phyloP scores from a whole-genome alignment of 176 grass and related monocot genomes.

The Hsuehochloa calcarea region DNA sequence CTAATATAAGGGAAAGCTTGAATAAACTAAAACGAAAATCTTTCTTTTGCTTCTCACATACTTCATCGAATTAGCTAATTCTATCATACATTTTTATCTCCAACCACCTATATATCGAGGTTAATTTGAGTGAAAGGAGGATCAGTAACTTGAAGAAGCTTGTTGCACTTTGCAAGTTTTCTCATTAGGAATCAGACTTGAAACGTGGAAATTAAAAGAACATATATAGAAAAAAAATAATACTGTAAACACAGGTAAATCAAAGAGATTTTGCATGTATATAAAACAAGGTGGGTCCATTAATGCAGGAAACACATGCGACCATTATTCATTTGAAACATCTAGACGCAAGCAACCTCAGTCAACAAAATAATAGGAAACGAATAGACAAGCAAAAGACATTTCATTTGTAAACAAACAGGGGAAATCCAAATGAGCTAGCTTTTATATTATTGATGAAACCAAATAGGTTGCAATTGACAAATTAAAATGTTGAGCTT shows the following conservation, averaged over 20 bases:
- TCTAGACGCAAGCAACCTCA: neutral
- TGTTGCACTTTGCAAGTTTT: neutral
- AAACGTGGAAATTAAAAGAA: neutral
- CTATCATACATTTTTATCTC: neutral
- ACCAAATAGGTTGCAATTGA: neutral
- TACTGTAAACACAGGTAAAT: neutral
- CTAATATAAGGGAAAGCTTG: neutral
- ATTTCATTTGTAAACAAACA: neutral
- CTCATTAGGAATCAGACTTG: neutral
- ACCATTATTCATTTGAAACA: conserved; percentile 7
- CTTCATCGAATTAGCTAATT: neutral
- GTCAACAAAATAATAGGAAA: neutral
- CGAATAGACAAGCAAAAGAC: neutral
- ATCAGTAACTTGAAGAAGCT: conserved; percentile 7
- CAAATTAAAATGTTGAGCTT: neutral
- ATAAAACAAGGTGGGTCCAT: neutral
- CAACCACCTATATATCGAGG: neutral
- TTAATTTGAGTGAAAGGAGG: neutral
- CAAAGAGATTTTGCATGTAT: neutral
- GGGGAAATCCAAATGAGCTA: neutral
- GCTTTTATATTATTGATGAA: neutral
- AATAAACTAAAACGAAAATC: neutral
- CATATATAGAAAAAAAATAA: neutral
- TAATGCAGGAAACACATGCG: neutral
- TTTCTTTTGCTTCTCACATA: neutral